Evolutionary conservation across 1,139 yeast species (phyloP).

Genomic region (Saccharomyces hybrid): DNA sequence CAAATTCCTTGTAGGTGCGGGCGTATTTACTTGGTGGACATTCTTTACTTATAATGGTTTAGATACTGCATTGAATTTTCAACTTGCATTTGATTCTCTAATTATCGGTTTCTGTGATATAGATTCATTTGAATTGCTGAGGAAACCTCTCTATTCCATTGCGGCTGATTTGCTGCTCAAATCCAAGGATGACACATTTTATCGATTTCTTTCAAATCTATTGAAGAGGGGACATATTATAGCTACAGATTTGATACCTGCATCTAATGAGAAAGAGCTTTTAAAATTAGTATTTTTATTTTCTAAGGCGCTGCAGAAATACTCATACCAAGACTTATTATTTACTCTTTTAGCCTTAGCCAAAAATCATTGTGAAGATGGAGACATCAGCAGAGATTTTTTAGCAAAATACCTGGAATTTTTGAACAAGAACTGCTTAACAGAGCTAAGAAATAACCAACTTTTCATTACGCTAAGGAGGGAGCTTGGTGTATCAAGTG

Average conservation of each 20-base stretch:
- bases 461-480: slow-evolving; percentile 21
- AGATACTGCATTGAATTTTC: slow-evolving; percentile 11
- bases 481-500: slow-evolving; percentile 25
- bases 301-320: slow-evolving; percentile 10
- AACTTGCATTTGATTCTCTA: slow-evolving; percentile 14
- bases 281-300: slow-evolving; percentile 11
- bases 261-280: slow-evolving; percentile 2
- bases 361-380: slow-evolving; percentile 7
- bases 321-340: slow-evolving; percentile 14
- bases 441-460: slow-evolving; percentile 16
- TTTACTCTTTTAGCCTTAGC: slow-evolving; percentile 11
- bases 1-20: slow-evolving; percentile 15
- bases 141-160: slow-evolving; percentile 16
- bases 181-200: slow-evolving; percentile 10
- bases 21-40: slow-evolving; percentile 29
- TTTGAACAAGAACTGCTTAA: slow-evolving; percentile 20
- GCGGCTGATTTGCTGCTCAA: slow-evolving; percentile 14
- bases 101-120: slow-evolving; percentile 20
- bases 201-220: slow-evolving; percentile 11
- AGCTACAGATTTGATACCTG: slow-evolving; percentile 2
- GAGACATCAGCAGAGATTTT: slow-evolving; percentile 5
- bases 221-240: slow-evolving; percentile 14
- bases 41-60: slow-evolving; percentile 23
- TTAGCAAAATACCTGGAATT: slow-evolving; percentile 11
- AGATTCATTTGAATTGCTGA: slow-evolving; percentile 20